These are phyloP conservation scores for Colletotrichum sp. DNA, from an alignment of 2,329 filamentous ascomycete genomes.

Conservation along the genomic window DNA sequence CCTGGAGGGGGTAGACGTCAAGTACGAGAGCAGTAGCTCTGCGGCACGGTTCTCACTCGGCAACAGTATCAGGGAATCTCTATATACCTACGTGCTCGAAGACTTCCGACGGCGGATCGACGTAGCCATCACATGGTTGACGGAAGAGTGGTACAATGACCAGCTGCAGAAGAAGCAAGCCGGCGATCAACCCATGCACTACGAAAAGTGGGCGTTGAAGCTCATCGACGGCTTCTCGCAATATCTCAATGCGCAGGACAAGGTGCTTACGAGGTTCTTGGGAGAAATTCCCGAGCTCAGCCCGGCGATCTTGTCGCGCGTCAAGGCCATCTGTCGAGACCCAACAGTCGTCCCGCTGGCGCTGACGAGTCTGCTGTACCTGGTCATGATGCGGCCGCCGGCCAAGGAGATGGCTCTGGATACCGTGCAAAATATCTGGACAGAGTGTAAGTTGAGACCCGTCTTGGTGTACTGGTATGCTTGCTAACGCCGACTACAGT, in stretches of 20 bases:
- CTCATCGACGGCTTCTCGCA: slow-evolving; percentile 89
- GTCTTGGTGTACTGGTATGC: background rate
- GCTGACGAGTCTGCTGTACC: slow-evolving; percentile 68
- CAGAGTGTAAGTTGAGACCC: slow-evolving; percentile 58
- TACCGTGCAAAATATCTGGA: slow-evolving; percentile 70
- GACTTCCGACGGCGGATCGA: slow-evolving; percentile 92
- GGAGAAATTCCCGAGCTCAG: slow-evolving; percentile 89
- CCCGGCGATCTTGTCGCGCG: slow-evolving; percentile 71
- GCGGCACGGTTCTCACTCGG: slow-evolving; percentile 52
- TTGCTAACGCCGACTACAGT: slow-evolving; percentile 42
- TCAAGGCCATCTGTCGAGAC: slow-evolving; percentile 71
- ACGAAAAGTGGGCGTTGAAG: slow-evolving; percentile 78
- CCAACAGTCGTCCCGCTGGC: slow-evolving; percentile 68
- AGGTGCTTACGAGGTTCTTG: slow-evolving; percentile 87
- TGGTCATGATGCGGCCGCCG: slow-evolving; percentile 72
- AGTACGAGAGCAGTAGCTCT: slow-evolving; percentile 57
- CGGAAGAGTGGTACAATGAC: slow-evolving; percentile 98
- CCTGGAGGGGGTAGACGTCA: slow-evolving; percentile 65
- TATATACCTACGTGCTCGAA: slow-evolving; percentile 87
- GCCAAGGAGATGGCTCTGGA: slow-evolving; percentile 68
- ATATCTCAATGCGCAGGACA: slow-evolving; percentile 91
- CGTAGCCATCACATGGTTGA: slow-evolving; percentile 90
- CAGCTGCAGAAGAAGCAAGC: slow-evolving; percentile 50
- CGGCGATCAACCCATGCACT: slow-evolving; percentile 64
- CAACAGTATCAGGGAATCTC: slow-evolving; percentile 76